A percentile compares a stretch with the other conserved stretches of the same genome.
Evolutionary conservation across 345 rosid species (phyloP).

Genomic region (Murraya koenigii): DNA sequence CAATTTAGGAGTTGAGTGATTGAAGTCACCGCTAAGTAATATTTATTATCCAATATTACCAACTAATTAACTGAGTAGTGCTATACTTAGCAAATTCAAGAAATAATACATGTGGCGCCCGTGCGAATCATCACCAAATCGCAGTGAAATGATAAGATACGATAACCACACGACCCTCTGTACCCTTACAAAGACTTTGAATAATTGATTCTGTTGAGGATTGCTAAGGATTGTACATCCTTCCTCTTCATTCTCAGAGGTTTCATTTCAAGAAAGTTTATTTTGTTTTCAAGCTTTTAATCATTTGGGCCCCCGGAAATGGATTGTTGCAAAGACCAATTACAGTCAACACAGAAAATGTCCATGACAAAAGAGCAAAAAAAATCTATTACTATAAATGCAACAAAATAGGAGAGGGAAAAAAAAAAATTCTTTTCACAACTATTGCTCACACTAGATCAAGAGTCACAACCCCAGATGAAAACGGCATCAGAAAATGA

Average conservation of each 20-base stretch:
- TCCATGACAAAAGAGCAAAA: background rate
- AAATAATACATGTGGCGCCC: no score
- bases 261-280: background rate
- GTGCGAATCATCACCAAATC: no score
- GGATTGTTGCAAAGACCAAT: background rate
- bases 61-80: no score
- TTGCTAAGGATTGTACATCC: background rate
- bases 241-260: background rate
- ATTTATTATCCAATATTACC: background rate
- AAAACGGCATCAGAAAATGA: no score
- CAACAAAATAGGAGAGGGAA: background rate
- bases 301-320: background rate
- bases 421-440: no score
- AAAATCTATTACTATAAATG: background rate
- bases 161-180: background rate
- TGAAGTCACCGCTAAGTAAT: background rate
- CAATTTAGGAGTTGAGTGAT: background rate
- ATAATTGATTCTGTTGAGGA: background rate
- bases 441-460: background rate
- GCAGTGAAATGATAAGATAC: no score
- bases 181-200: no score
- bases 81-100: no score
- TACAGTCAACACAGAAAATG: background rate
- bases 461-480: no score
- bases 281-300: background rate